These are phyloP conservation scores for Arabidopsis hybrid DNA, from an alignment of 441 rosid genomes.

Conservation along the genomic window DNA sequence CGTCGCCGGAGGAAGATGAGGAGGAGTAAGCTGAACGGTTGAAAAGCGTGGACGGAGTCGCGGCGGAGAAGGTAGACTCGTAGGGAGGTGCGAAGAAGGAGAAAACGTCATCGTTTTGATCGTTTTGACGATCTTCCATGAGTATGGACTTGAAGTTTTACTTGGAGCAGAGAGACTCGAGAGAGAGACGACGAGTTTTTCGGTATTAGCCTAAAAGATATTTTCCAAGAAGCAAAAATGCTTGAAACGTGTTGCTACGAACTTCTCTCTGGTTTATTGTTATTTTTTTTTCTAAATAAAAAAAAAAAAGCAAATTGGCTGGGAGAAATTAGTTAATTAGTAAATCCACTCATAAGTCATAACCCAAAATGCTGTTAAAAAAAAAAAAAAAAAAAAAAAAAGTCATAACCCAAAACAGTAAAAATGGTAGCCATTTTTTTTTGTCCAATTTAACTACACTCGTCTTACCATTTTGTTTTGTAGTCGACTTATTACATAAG, in stretches of 20 bases:
- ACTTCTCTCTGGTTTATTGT: no score
- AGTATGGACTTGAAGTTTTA: slow-evolving; percentile 39
- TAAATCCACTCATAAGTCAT: no score
- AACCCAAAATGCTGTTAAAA: no score
- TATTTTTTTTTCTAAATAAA: no score
- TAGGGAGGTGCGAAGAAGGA: slow-evolving; percentile 42
- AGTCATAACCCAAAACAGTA: no score
- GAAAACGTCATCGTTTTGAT: slow-evolving; percentile 42
- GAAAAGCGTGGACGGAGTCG: slow-evolving; percentile 50
- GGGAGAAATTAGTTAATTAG: no score
- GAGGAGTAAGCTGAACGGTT: slow-evolving; percentile 70
- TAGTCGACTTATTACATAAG: no score
- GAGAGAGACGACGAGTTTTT: slow-evolving; percentile 5
- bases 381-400: no score
- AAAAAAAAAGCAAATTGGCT: no score
- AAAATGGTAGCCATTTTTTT: no score
- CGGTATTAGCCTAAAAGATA: not conserved
- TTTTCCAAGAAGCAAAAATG: slow-evolving; percentile 13
- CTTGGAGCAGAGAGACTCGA: slow-evolving; percentile 35
- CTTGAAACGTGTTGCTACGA: slow-evolving; percentile 31
- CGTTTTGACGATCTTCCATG: slow-evolving; percentile 39
- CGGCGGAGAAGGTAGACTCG: slow-evolving; percentile 34
- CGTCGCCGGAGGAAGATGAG: slow-evolving; percentile 57
- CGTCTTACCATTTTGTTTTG: no score
- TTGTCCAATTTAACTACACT: no score